Percentiles rank a stretch among this genome's conserved stretches.
These are phyloP conservation scores for Heimioporus sp. DNA, from an alignment of 768 basidiomycete species.

Conservation along the genomic window DNA sequence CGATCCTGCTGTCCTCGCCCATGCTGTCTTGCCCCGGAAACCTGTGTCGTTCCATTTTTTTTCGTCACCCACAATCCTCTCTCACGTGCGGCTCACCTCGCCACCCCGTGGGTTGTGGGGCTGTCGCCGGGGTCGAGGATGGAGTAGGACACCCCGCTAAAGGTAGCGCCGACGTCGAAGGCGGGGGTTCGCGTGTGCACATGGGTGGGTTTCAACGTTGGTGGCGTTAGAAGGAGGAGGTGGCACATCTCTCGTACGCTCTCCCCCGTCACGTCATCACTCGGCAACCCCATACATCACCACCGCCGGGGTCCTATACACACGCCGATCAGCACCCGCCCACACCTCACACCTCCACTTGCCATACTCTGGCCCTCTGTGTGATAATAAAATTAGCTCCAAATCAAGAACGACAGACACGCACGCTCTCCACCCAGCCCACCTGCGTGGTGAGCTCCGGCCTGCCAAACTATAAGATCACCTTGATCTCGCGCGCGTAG, in stretches of 20 bases:
- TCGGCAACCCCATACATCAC: slow-evolving; percentile 27
- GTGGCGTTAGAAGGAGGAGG: too few relatives aligned
- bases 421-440: slow-evolving; percentile 48
- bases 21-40: slow-evolving; percentile 36
- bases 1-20: slow-evolving; percentile 40
- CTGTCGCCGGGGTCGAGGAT: slow-evolving; percentile 33
- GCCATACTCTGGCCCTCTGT: slow-evolving; percentile 39
- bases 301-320: slow-evolving; percentile 26
- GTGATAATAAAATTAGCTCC: background rate
- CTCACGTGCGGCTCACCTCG: slow-evolving; percentile 8
- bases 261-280: background rate
- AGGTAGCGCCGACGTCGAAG: too few relatives aligned
- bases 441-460: slow-evolving; percentile 54
- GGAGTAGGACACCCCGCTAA: too few relatives aligned
- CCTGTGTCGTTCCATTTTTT: too few relatives aligned
- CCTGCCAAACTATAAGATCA: slow-evolving; percentile 50
- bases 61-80: too few relatives aligned
- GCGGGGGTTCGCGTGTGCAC: too few relatives aligned
- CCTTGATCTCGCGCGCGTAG: slow-evolving; percentile 27
- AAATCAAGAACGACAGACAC: slow-evolving; percentile 10
- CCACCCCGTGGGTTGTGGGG: slow-evolving; percentile 20
- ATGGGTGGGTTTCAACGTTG: too few relatives aligned
- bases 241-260: too few relatives aligned
- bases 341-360: background rate
- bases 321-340: background rate